Conservation (phyloP, 805 yeast genomes). For the Cyberlindnera subsufficiens region DNA sequence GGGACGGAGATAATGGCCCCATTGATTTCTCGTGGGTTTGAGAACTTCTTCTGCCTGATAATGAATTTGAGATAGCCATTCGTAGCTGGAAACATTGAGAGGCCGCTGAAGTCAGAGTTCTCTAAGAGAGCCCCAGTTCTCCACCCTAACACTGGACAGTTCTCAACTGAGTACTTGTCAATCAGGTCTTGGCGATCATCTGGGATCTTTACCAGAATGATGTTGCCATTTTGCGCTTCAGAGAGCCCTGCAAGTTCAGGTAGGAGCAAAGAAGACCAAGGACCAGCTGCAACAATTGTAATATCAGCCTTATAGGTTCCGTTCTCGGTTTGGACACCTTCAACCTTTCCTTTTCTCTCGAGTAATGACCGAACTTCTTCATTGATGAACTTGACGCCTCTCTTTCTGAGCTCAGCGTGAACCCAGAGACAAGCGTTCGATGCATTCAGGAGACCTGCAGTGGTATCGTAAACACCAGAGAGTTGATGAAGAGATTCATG, state of each 20-base stretch:
- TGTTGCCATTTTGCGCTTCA: conserved; percentile 33
- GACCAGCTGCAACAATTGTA: conserved; percentile 17
- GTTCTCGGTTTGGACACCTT: conserved; percentile 22
- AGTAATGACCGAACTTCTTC: conserved; percentile 25
- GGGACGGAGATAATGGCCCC: conserved; percentile 28
- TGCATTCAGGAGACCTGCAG: conserved; percentile 31
- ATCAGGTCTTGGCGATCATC: conserved; percentile 27
- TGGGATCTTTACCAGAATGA: conserved; percentile 31
- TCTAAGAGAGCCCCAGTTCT: conserved; percentile 27
- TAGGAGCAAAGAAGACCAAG: conserved; percentile 20
- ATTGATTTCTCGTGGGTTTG: conserved; percentile 18
- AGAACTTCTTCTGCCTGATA: conserved; percentile 30
- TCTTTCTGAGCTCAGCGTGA: conserved; percentile 19
- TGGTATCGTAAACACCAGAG: conserved; percentile 22
- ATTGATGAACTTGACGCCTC: conserved; percentile 30
- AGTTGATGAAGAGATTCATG: conserved; percentile 16
- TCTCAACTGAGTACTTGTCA: conserved; percentile 26
- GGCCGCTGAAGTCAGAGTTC: conserved; percentile 25
- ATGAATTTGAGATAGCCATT: conserved; percentile 32
- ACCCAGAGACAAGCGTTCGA: conserved; percentile 28
- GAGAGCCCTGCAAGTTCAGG: conserved; percentile 27
- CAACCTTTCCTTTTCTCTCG: conserved; percentile 9
- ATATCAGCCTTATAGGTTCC: conserved; percentile 21
- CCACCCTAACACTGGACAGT: conserved; percentile 33
- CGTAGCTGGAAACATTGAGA: conserved; percentile 30